A percentile compares a stretch with the other conserved stretches of the same genome.
These are phyloP conservation scores for Aspergillus sp. DNA, from an alignment of 2,329 filamentous ascomycete genomes.

Conservation along the genomic window DNA sequence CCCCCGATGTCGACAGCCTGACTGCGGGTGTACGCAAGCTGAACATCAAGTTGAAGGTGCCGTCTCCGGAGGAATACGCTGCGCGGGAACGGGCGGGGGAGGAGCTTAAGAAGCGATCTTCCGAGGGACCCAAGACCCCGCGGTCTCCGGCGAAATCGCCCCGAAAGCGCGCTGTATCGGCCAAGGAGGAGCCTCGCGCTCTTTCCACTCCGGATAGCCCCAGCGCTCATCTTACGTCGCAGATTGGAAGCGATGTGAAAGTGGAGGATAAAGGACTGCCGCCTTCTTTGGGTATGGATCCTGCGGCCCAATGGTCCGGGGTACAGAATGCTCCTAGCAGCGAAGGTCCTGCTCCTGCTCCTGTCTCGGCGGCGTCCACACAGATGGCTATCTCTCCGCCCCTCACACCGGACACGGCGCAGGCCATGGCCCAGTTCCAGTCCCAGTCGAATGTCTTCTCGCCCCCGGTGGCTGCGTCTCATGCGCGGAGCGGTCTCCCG, in stretches of 20 bases:
- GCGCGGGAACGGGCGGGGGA: slow-evolving; percentile 48
- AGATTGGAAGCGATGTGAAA: slow-evolving; percentile 1
- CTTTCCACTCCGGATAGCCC: slow-evolving; percentile 10
- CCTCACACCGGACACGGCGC: slow-evolving; percentile 19
- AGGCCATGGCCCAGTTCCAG: slow-evolving; percentile 8
- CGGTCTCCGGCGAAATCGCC: slow-evolving; percentile 33
- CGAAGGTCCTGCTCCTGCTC: too few species aligned
- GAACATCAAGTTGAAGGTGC: slow-evolving; percentile 58
- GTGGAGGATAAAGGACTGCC: background rate
- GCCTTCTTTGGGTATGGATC: too few species aligned
- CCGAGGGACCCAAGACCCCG: slow-evolving; percentile 16
- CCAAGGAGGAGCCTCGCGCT: slow-evolving; percentile 10
- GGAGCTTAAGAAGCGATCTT: slow-evolving; percentile 39
- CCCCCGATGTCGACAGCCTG: slow-evolving; percentile 49
- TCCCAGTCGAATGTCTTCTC: slow-evolving; percentile 26
- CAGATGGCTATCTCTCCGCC: slow-evolving; percentile 21
- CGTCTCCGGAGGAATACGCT: slow-evolving; percentile 57
- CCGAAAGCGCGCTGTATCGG: slow-evolving; percentile 1
- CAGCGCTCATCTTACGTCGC: background rate
- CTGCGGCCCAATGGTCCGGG: background rate
- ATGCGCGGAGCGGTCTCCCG: slow-evolving; percentile 46
- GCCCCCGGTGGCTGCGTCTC: slow-evolving; percentile 28
- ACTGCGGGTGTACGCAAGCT: slow-evolving; percentile 54
- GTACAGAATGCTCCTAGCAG: background rate
- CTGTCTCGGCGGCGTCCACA: background rate